Percentiles rank a stretch among this genome's conserved stretches.
These are phyloP conservation scores for Helenozyma baotianmanensis DNA, from an alignment of 805 yeast genomes.

Conservation along the genomic window DNA sequence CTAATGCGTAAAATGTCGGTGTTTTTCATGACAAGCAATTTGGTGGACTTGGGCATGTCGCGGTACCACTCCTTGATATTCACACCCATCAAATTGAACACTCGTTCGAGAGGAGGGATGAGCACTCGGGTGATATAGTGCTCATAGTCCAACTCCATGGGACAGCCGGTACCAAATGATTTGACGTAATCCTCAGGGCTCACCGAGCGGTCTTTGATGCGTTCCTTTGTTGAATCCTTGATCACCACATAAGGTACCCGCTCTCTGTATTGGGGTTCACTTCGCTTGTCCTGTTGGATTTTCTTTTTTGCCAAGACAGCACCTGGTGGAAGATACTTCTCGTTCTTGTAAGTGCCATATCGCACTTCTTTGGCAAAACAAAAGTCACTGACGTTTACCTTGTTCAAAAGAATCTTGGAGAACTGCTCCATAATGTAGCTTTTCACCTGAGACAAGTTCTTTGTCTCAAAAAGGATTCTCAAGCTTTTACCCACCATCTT, in stretches of 20 bases:
- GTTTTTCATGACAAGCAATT: constrained; percentile 4
- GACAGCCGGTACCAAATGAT: constrained; percentile 24
- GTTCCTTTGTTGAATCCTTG: constrained; percentile 47
- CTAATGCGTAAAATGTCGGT: constrained; percentile 10
- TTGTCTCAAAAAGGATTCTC: constrained; percentile 63
- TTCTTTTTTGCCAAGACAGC: constrained; percentile 72
- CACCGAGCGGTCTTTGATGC: constrained; percentile 72
- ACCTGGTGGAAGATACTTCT: constrained; percentile 79
- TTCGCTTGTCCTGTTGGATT: constrained; percentile 59
- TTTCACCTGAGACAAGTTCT: constrained; percentile 68
- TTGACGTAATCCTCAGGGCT: constrained; percentile 71
- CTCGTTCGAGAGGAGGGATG: constrained; percentile 84
- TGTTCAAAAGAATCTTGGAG: constrained; percentile 55
- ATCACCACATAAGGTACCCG: constrained; percentile 83
- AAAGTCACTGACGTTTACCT: constrained; percentile 71
- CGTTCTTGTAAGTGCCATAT: constrained; percentile 76
- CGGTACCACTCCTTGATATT: constrained; percentile 72
- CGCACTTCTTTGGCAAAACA: constrained; percentile 90
- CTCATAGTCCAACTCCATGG: constrained; percentile 62
- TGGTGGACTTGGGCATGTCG: constrained; percentile 50
- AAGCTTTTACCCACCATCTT: constrained; percentile 71
- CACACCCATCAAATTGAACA: constrained; percentile 79
- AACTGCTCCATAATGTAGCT: constrained; percentile 63
- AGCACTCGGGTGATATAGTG: constrained; percentile 82
- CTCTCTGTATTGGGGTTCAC: constrained; percentile 84